A percentile compares a stretch with the other conserved stretches of the same genome.
Evolutionary conservation across 768 basidiomycete genomes (phyloP).

Genomic region (Xerocomellus dryophilus): DNA sequence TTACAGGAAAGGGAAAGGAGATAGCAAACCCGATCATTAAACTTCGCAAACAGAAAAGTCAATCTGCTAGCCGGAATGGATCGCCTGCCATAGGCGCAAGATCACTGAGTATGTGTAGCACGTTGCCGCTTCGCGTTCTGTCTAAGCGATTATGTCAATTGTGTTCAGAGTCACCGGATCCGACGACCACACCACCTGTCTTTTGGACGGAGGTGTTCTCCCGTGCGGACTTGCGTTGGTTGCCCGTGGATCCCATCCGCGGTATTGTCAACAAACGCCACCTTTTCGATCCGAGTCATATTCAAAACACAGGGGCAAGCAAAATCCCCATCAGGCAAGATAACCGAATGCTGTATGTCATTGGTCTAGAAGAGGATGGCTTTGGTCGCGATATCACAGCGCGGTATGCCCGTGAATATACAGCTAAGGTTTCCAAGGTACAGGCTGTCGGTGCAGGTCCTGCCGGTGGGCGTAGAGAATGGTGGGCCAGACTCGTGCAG

Average conservation of each 20-base stretch:
- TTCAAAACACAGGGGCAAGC: slow-evolving; percentile 17
- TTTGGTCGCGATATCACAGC: slow-evolving; percentile 89
- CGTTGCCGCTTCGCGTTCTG: slow-evolving; percentile 11
- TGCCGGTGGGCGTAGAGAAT: slow-evolving; percentile 63
- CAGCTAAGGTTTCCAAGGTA: slow-evolving; percentile 75
- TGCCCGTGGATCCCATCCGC: slow-evolving; percentile 88
- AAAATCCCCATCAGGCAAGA: slow-evolving; percentile 38
- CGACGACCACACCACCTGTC: slow-evolving; percentile 69
- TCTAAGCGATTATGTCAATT: slow-evolving; percentile 25
- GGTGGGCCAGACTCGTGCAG: slow-evolving; percentile 78
- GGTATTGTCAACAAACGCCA: slow-evolving; percentile 76
- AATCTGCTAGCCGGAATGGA: slow-evolving; percentile 43
- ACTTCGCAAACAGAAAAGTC: slow-evolving; percentile 54
- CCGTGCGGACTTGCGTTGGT: slow-evolving; percentile 85
- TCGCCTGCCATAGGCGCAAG: slow-evolving; percentile 17
- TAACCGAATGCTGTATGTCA: slow-evolving; percentile 89
- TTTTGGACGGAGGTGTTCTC: slow-evolving; percentile 99
- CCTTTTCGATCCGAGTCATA: slow-evolving; percentile 67
- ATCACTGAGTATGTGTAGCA: slow-evolving; percentile 18
- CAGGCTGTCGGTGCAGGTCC: slow-evolving; percentile 55
- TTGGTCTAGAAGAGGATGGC: slow-evolving; percentile 93
- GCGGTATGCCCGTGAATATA: slow-evolving; percentile 80
- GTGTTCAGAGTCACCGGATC: slow-evolving; percentile 40
- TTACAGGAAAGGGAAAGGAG: slow-evolving; percentile 55
- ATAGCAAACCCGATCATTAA: slow-evolving; percentile 54